Evolutionary conservation across 306 rosid species (phyloP).

Genomic region (Inga leiocalycina): DNA sequence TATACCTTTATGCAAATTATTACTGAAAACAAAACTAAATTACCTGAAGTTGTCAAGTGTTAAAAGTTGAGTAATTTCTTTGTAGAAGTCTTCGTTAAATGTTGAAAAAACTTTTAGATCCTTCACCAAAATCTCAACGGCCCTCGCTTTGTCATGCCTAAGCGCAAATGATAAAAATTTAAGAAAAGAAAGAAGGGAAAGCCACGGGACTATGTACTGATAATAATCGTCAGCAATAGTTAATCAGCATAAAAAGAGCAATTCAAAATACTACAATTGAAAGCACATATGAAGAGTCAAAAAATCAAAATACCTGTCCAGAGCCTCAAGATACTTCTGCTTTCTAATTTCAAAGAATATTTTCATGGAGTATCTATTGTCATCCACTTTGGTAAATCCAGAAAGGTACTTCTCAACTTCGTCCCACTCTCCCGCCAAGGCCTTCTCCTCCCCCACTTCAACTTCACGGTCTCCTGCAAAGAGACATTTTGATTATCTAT

Average conservation of each 20-base stretch:
- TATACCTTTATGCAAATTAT: neutral
- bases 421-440: conserved; percentile 75
- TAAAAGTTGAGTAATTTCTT: conserved; percentile 74
- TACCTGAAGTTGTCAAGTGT: conserved; percentile 80
- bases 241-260: neutral
- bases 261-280: conserved; percentile 8
- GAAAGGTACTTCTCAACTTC: conserved; percentile 71
- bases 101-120: conserved; percentile 73
- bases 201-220: neutral
- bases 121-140: conserved; percentile 65
- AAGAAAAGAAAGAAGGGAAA: neutral
- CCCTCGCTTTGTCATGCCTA: conserved; percentile 61
- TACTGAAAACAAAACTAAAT: conserved; percentile 4
- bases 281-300: neutral
- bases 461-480: too few species aligned
- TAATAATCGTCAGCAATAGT: neutral
- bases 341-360: conserved; percentile 74
- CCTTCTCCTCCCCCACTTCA: conserved; percentile 49
- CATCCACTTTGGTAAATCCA: conserved; percentile 70
- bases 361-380: conserved; percentile 73
- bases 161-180: conserved; percentile 13
- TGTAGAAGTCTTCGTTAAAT: conserved; percentile 63
- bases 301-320: conserved; percentile 59
- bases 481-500: too few species aligned
- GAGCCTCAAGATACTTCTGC: conserved; percentile 86